phyloP scores from a whole-genome alignment of 176 grass and related monocot genomes.

The Puya raimondii region DNA sequence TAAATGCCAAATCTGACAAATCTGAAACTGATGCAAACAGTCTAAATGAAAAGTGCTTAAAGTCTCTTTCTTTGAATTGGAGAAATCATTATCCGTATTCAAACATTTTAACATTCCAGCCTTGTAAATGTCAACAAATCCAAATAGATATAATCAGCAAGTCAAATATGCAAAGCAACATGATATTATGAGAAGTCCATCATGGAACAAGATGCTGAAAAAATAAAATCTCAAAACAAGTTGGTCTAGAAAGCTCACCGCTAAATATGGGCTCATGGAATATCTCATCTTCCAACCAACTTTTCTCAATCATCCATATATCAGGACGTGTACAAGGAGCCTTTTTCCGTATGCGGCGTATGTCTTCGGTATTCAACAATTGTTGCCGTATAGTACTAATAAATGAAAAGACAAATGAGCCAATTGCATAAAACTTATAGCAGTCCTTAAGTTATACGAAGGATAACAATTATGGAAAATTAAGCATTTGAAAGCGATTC shows the following conservation, averaged over 20 bases:
- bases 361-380: conserved; percentile 90
- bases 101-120: neutral
- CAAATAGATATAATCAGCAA: neutral
- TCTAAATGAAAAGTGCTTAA: too few species aligned
- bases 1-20: too few species aligned
- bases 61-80: neutral
- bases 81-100: neutral
- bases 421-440: conserved; percentile 1
- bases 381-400: conserved; percentile 87
- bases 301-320: conserved; percentile 96
- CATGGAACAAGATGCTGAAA: neutral
- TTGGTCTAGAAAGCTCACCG: conserved; percentile 34
- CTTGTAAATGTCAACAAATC: neutral
- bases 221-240: neutral
- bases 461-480: too few species aligned
- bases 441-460: neutral
- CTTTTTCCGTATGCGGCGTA: conserved; percentile 89
- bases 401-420: conserved; percentile 13
- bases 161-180: neutral
- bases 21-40: too few species aligned
- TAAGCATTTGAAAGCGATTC: neutral
- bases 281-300: conserved; percentile 82
- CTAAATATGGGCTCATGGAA: conserved; percentile 58
- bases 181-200: neutral
- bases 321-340: conserved; percentile 96